A percentile compares a stretch with the other conserved stretches of the same genome.
phyloP scores from a whole-genome alignment of 129 eudicot genomes.

The Arctium lappa region DNA sequence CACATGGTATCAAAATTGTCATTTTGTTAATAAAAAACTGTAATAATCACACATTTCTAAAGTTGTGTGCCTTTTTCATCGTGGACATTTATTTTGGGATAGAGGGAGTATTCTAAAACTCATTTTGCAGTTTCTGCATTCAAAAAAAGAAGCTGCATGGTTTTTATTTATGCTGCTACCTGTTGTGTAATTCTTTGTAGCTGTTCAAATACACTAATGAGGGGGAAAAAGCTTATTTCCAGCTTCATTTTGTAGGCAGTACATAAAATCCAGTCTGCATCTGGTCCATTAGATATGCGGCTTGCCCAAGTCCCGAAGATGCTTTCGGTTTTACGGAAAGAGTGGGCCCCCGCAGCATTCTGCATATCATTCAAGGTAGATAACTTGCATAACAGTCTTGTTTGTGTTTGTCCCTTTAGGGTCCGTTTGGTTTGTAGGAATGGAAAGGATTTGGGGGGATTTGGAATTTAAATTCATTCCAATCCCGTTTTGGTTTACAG shows the following conservation, averaged over 20 bases:
- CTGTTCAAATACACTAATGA: too few species aligned
- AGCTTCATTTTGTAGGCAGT: conserved; percentile 41
- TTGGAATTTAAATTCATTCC: too few species aligned
- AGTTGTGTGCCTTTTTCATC: background rate
- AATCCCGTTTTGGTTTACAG: too few species aligned
- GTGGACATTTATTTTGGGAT: background rate
- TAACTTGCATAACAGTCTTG: background rate
- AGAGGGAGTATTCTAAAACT: background rate
- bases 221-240: background rate
- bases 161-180: too few species aligned
- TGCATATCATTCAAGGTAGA: conserved; percentile 85
- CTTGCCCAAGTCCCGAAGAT: conserved; percentile 95
- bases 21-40: background rate
- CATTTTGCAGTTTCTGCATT: background rate
- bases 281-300: conserved; percentile 93
- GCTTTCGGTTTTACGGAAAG: conserved; percentile 74
- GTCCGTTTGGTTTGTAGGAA: too few species aligned
- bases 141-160: background rate
- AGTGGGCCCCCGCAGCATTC: conserved; percentile 87
- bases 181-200: too few species aligned
- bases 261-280: conserved; percentile 87
- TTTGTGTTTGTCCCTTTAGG: too few species aligned
- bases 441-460: too few species aligned
- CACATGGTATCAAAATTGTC: background rate
- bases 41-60: background rate